Evolutionary conservation across 2,329 filamentous ascomycete species (phyloP).

Genomic region (Cladosporium sp.): DNA sequence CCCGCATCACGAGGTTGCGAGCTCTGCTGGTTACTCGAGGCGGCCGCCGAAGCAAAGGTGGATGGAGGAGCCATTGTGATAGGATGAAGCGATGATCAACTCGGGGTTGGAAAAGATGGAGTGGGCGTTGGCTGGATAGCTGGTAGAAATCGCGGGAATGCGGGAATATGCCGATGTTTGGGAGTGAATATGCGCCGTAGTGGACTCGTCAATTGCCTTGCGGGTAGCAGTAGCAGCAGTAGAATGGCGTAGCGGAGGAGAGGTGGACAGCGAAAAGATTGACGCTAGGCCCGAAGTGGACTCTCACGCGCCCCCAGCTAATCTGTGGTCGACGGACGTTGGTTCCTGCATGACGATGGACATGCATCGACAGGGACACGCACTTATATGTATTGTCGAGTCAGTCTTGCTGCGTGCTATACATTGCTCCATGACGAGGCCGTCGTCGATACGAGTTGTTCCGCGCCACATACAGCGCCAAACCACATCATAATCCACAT

Average conservation of each 20-base stretch:
- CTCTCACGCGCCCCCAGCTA: not conserved
- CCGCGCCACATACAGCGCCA: not conserved
- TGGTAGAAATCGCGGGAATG: not conserved
- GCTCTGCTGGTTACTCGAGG: constrained; percentile 36
- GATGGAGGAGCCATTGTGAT: constrained; percentile 29
- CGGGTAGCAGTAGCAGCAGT: too few species aligned
- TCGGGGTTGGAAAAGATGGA: not conserved
- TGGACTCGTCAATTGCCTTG: constrained; percentile 1
- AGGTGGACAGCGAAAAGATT: constrained; percentile 11
- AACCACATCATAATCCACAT: not conserved
- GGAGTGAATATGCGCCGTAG: not conserved
- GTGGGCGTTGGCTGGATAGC: not conserved
- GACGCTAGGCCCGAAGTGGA: constrained; percentile 13
- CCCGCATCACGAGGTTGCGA: constrained; percentile 41
- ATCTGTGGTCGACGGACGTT: too few species aligned
- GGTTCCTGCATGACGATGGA: too few species aligned
- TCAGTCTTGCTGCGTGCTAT: too few species aligned
- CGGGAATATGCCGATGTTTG: not conserved
- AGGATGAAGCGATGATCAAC: not conserved
- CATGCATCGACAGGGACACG: too few species aligned
- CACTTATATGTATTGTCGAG: too few species aligned
- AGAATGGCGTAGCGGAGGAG: constrained; percentile 2
- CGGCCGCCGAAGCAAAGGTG: constrained; percentile 49
- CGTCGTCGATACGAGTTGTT: too few species aligned
- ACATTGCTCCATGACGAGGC: too few species aligned